These are phyloP conservation scores for Cystobasidiaceae sp. DNA, from an alignment of 1,284 basidiomycete species.

Conservation along the genomic window DNA sequence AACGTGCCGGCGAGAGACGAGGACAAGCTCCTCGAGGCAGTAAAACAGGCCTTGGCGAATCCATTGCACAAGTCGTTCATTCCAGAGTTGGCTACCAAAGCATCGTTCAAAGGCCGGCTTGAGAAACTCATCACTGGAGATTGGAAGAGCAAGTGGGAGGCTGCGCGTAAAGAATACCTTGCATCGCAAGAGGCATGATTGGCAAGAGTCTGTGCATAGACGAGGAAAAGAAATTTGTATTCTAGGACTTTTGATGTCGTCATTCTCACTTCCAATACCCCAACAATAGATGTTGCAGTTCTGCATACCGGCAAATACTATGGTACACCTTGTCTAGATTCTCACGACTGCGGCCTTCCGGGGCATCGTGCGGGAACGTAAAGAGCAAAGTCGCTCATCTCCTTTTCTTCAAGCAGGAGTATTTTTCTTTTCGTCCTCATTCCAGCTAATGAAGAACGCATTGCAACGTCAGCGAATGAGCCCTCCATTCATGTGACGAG, in stretches of 20 bases:
- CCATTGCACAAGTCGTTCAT: constrained; percentile 3
- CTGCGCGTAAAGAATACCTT: too few species aligned
- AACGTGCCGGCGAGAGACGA: constrained; percentile 3
- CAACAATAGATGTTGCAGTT: too few species aligned
- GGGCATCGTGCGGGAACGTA: too few species aligned
- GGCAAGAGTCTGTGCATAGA: too few species aligned
- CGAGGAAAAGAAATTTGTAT: too few species aligned
- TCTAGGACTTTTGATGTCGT: too few species aligned
- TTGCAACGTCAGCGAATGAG: not conserved
- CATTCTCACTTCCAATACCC: too few species aligned
- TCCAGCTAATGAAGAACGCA: not conserved
- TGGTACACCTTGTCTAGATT: too few species aligned
- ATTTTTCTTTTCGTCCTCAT: not conserved
- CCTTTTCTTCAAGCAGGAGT: not conserved
- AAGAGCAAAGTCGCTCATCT: not conserved
- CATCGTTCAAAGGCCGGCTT: constrained; percentile 1
- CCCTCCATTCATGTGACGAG: not conserved
- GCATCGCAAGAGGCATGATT: not conserved
- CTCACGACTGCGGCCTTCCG: too few species aligned
- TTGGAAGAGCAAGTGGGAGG: constrained; percentile 1
- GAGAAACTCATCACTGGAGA: not conserved
- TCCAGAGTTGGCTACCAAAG: constrained; percentile 7
- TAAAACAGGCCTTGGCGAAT: constrained; percentile 5
- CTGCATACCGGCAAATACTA: too few species aligned
- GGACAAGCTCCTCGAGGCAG: not conserved